phyloP scores from a whole-genome alignment of 2,329 filamentous ascomycete species.

The Paecilomyces sp. region DNA sequence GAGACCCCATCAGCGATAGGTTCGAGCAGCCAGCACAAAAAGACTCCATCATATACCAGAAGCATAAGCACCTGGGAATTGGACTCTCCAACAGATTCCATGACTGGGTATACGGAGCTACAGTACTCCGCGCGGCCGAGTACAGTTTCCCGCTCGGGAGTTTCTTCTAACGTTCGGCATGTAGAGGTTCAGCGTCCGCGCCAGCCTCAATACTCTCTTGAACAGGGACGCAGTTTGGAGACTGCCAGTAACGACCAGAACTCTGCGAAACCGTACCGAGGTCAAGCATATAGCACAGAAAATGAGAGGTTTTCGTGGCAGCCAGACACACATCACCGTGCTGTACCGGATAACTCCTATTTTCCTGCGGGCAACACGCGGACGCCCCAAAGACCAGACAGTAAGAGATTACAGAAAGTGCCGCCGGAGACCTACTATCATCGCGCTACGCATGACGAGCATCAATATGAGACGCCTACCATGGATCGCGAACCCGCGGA shows the following conservation, averaged over 20 bases:
- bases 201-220: slow-evolving; percentile 13
- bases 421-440: neutral
- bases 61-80: neutral
- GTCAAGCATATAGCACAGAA: slow-evolving; percentile 1
- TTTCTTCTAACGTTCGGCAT: slow-evolving; percentile 11
- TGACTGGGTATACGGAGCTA: slow-evolving; percentile 2
- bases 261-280: neutral
- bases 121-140: slow-evolving; percentile 4
- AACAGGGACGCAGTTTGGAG: neutral
- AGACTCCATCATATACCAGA: slow-evolving; percentile 1
- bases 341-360: neutral
- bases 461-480: neutral
- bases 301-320: neutral
- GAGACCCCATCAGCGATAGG: slow-evolving; percentile 9
- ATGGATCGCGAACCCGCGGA: neutral
- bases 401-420: neutral
- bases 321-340: neutral
- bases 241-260: neutral
- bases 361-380: neutral
- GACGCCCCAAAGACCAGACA: neutral
- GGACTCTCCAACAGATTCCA: neutral
- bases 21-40: slow-evolving; percentile 7
- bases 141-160: slow-evolving; percentile 1
- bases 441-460: neutral
- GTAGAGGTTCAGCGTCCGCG: slow-evolving; percentile 10